Base-by-base conservation (phyloP, 2,329 filamentous ascomycete genomes). In the Graphilbum sp. region DNA sequence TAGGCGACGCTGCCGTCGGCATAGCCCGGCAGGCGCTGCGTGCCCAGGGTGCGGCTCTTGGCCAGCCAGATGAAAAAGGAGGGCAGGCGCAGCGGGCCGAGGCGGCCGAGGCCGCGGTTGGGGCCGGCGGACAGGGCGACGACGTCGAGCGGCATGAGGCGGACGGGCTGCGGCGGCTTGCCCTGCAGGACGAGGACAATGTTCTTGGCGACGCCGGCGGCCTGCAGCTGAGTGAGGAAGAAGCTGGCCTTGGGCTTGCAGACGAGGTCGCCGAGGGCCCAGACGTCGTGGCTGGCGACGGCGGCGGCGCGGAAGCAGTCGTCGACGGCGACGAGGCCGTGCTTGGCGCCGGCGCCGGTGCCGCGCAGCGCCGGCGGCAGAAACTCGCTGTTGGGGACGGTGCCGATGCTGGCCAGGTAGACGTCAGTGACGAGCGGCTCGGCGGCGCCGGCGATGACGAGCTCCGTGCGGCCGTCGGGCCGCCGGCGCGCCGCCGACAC, bases 221-320 rank as follows among this genome's bases (percentile, higher is more conserved):
- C 66, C 63, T 72, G 68, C 45, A 68, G 67, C 41, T 70, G 52
- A 8, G 61, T 54, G 40, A 60, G 52, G 24, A 64, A 50, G 41
- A 59, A 65, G 21, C 56, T 56, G n/a, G 54, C 57, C 15, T 61
- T 57, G 18, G 67, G 66, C 48, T 61, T 61, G 45, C 60, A 63
- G 19, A 71, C 62, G 32, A 69, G 52, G 39, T 73, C 69, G 19
- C 69, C 69, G 3, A 62, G 59, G 8, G 67, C 68, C 68, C 69
- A 73, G 19, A 69, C 59, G 37, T 43, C 37, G 32, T 42, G 21
- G 35, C 60, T 52, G 15, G 59, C 50, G 12, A 56, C 53, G 8
- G 55, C 59, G 43, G 57, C 59, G 27, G 69, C 67, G 27, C 57
- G 58, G 50, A 67, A 61, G 46, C 54, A 62, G 24, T 68, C 65